Conservation (phyloP, 2,329 filamentous ascomycete species). For the Ophiostoma sp. region DNA sequence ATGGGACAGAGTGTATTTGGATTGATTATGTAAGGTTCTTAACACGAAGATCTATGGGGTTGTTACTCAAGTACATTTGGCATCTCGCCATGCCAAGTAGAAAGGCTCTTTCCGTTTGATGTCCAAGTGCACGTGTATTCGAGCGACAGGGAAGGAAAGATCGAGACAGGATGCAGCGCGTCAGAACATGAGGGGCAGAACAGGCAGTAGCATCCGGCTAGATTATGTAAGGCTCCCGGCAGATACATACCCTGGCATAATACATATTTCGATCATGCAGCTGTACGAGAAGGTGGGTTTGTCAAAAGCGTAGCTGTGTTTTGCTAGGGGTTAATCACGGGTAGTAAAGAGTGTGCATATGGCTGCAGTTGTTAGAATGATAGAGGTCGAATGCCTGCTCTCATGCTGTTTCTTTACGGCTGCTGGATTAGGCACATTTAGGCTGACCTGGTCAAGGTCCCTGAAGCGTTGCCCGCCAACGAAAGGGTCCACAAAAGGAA, state of each 20-base stretch:
- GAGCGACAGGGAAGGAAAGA: background rate
- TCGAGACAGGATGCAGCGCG: background rate
- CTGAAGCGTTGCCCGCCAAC: constrained; percentile 2
- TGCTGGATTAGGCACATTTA: background rate
- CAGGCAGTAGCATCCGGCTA: constrained; percentile 4
- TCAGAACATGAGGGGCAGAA: constrained; percentile 5
- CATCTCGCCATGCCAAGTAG: background rate
- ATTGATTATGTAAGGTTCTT: background rate
- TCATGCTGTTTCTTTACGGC: background rate
- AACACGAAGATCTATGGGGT: background rate
- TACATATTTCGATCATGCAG: background rate
- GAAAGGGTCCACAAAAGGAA: background rate
- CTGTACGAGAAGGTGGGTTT: background rate
- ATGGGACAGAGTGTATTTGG: background rate
- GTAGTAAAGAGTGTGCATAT: background rate
- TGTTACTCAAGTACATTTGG: no score
- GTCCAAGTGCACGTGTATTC: background rate
- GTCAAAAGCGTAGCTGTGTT: background rate
- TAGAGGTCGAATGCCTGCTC: background rate
- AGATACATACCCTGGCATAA: background rate
- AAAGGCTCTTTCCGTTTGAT: background rate
- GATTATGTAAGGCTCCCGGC: background rate
- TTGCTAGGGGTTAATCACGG: background rate
- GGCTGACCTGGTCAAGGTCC: background rate
- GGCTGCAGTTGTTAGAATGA: background rate